These are phyloP conservation scores for Lecanicillium sp. DNA, from an alignment of 2,329 filamentous ascomycete species.

Conservation along the genomic window DNA sequence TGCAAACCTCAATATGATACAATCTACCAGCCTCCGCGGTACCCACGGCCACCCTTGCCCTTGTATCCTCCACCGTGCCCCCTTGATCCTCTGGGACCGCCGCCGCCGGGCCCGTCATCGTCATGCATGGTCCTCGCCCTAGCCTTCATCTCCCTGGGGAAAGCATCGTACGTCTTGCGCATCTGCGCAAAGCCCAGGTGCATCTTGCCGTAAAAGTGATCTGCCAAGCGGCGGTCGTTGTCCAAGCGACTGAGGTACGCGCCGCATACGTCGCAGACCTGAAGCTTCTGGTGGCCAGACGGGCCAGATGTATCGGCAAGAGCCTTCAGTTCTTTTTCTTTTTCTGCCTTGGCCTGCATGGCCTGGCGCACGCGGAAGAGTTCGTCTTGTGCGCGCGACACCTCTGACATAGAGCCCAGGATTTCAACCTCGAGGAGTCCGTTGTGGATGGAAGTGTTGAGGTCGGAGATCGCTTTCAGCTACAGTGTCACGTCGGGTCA, in stretches of 20 bases:
- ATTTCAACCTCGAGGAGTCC: conserved; percentile 82
- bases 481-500: conserved; percentile 20
- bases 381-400: conserved; percentile 78
- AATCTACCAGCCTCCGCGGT: conserved; percentile 42
- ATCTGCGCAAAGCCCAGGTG: conserved; percentile 97
- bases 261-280: conserved; percentile 97
- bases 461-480: conserved; percentile 79
- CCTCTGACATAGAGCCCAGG: conserved; percentile 73
- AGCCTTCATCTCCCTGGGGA: conserved; percentile 80
- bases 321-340: conserved; percentile 82
- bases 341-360: conserved; percentile 73
- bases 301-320: conserved; percentile 89
- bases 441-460: conserved; percentile 70
- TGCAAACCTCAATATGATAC: neutral
- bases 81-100: conserved; percentile 43
- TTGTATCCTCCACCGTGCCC: conserved; percentile 50
- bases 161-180: conserved; percentile 84
- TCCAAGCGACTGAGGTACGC: conserved; percentile 89
- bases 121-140: conserved; percentile 53
- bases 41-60: conserved; percentile 45
- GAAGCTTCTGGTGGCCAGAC: conserved; percentile 92
- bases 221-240: conserved; percentile 87
- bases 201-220: conserved; percentile 99
- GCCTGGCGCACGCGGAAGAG: conserved; percentile 79
- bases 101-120: conserved; percentile 37